phyloP scores from a whole-genome alignment of 2,329 filamentous ascomycete species.

The Diaporthe citriasiana region DNA sequence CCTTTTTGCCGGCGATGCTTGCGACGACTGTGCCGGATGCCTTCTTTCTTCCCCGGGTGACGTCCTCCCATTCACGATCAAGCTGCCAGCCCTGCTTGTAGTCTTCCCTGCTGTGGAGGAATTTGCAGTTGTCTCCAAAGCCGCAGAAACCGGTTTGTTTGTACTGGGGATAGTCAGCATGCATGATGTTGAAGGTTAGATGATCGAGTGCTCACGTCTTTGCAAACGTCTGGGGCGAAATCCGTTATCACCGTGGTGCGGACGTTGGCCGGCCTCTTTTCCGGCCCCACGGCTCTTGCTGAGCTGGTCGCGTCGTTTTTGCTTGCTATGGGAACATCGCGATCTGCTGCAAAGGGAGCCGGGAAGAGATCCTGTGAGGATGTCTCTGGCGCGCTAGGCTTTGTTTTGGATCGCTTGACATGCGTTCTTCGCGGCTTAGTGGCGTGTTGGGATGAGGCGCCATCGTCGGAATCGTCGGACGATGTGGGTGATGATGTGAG shows the following conservation, averaged over 20 bases:
- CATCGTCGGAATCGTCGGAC: background rate
- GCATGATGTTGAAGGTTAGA: background rate
- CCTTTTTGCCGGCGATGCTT: background rate
- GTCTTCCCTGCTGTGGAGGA: background rate
- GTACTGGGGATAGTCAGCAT: background rate
- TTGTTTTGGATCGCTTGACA: background rate
- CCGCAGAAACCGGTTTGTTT: background rate
- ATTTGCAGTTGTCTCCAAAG: background rate
- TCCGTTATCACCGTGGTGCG: background rate
- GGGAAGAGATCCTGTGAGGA: background rate
- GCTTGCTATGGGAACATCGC: background rate
- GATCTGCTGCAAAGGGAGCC: background rate
- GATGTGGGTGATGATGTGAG: background rate
- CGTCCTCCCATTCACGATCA: background rate
- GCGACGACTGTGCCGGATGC: background rate
- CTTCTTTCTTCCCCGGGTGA: background rate
- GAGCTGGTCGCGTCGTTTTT: background rate
- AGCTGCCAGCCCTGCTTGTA: background rate
- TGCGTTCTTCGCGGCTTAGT: background rate
- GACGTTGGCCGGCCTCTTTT: background rate
- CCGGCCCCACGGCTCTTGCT: background rate
- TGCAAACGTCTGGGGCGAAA: background rate
- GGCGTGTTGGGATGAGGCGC: background rate
- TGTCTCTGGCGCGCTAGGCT: background rate
- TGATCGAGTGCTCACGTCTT: background rate